Base-by-base conservation (phyloP, 2,329 filamentous ascomycete species). In the Colletotrichum coccodes region DNA sequence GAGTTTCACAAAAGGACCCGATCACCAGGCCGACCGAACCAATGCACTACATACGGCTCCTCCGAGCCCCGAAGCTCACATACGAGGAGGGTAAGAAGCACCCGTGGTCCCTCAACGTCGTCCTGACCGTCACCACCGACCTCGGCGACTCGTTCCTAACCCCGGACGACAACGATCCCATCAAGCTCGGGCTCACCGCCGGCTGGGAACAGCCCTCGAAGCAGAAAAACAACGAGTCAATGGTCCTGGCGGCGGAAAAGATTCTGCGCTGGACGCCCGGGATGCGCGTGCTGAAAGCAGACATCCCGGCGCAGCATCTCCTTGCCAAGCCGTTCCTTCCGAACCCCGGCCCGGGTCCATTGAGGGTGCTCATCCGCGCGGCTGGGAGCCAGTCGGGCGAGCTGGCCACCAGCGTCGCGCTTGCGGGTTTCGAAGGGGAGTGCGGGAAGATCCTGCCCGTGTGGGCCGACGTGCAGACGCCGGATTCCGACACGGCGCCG, bases 1-100 rank as follows among this genome's bases (percentile, higher is more conserved):
- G 11, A 58, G 7, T 26, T 21, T 11, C 3, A 16, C 11, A 30
- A 1, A 18, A 16, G 3, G 4, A 16, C 9, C 14, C 11, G 7
- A 12, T 9, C 16, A 21, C 6, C n/a, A 6, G 9, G 16, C 6
- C 7, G n/a, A 36, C 2, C 18, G 5, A 38, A 4, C 21, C 54
- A 21, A 90, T 89, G 87, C 86, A 89, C 72, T 90, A 89, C 79
- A 83, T 89, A 65, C 83, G 87, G 44, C 81, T 89, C 6, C 77
- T 89, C 36, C 81, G 87, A 16, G 80, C 84, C 3, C 84, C 84
- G 3, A 80, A 79, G 71, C 74, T 85, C 50, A 74, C 76, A 0
- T 73, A 59, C 26, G 65, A 71, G 14, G 68, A 63, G 42, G 72
- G 14, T 60, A 73, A 67, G 67, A 71, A 52, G 71, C 71, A 67